phyloP scores from a whole-genome alignment of 306 rosid species.

The Medicago lupulina region DNA sequence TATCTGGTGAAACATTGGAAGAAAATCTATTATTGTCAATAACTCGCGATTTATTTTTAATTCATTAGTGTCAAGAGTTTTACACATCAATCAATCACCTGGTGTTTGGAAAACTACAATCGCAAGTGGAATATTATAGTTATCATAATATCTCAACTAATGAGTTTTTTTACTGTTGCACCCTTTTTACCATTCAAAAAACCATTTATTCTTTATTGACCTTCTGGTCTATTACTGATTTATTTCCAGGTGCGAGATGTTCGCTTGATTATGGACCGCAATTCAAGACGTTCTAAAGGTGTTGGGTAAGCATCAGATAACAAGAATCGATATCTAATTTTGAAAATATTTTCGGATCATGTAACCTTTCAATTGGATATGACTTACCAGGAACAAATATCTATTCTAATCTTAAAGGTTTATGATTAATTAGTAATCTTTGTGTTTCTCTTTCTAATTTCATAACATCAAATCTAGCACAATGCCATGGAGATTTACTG shows the following conservation, averaged over 20 bases:
- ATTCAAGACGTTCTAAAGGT: constrained; percentile 96
- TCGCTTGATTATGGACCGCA: constrained; percentile 97
- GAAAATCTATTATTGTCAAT: constrained; percentile 18
- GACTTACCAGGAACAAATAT: background rate
- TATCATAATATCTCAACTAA: constrained; percentile 12
- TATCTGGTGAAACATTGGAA: constrained; percentile 11
- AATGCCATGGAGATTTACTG: background rate
- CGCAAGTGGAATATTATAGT: constrained; percentile 2
- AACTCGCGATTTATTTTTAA: constrained; percentile 16
- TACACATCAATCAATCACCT: background rate
- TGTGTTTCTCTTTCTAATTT: constrained; percentile 4
- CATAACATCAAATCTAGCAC: background rate
- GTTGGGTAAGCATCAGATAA: constrained; percentile 75
- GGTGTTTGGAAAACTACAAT: background rate
- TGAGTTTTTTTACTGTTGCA: constrained; percentile 2
- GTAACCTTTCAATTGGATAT: background rate
- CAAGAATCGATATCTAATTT: background rate
- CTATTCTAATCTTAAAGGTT: background rate
- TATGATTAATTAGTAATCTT: background rate
- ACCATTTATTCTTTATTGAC: constrained; percentile 25
- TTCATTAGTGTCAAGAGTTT: constrained; percentile 18
- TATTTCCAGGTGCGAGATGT: constrained; percentile 90
- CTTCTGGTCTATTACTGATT: constrained; percentile 13
- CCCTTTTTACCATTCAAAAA: background rate
- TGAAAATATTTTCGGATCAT: background rate